Evolutionary conservation across 805 yeast genomes (phyloP).

Genomic region (Maudiozyma turicensis): DNA sequence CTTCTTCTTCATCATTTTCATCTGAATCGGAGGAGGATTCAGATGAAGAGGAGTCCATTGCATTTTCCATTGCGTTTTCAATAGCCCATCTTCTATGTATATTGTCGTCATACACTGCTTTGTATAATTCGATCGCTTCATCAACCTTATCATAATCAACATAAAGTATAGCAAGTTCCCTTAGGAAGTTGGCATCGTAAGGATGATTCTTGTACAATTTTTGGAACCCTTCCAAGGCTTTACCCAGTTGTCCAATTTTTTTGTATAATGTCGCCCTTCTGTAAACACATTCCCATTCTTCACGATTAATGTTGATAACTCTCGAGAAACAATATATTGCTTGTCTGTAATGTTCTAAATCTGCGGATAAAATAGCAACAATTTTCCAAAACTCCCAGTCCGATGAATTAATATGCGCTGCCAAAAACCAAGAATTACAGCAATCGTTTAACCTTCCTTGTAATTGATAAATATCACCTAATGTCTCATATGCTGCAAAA

Average conservation of each 20-base stretch:
- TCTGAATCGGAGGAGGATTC: constrained; percentile 18
- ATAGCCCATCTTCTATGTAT: constrained; percentile 33
- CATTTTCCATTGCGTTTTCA: constrained; percentile 22
- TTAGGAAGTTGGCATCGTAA: constrained; percentile 45
- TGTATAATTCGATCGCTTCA: constrained; percentile 68
- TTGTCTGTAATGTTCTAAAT: constrained; percentile 60
- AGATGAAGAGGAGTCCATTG: constrained; percentile 16
- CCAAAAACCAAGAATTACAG: constrained; percentile 71
- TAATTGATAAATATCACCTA: constrained; percentile 72
- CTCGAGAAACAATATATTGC: constrained; percentile 71
- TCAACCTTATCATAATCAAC: constrained; percentile 45
- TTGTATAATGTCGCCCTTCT: constrained; percentile 60
- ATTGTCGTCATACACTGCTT: constrained; percentile 53
- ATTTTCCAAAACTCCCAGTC: constrained; percentile 72
- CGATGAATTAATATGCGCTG: constrained; percentile 66
- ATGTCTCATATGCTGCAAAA: constrained; percentile 74
- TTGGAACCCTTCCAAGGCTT: constrained; percentile 68
- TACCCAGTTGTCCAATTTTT: constrained; percentile 53
- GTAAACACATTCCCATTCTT: constrained; percentile 46
- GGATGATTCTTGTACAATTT: constrained; percentile 50
- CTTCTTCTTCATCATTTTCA: constrained; percentile 11
- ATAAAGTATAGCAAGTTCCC: constrained; percentile 48
- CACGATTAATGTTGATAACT: constrained; percentile 43
- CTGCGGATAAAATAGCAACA: constrained; percentile 59
- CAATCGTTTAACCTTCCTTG: constrained; percentile 63